Percentiles rank a stretch among this genome's conserved stretches.
These are phyloP conservation scores for Fonsecaea monophora DNA, from an alignment of 2,329 filamentous ascomycete genomes.

Conservation along the genomic window DNA sequence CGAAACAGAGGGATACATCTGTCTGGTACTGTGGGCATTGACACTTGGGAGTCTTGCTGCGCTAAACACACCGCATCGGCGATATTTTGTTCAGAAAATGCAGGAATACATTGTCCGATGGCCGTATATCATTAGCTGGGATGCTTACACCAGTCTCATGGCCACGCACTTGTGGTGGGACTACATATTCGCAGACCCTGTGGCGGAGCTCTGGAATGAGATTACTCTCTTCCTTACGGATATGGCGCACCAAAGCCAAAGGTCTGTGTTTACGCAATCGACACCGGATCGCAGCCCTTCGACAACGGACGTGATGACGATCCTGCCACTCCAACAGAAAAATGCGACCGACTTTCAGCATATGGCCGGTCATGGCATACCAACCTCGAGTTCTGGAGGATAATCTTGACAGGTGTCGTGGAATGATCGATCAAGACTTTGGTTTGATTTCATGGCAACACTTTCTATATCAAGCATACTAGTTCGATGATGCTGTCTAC, in stretches of 20 bases:
- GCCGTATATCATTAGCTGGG: constrained; percentile 12
- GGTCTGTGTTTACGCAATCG: neutral
- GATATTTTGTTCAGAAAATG: constrained; percentile 22
- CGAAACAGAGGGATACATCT: constrained; percentile 4
- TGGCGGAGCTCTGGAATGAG: constrained; percentile 20
- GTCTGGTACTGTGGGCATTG: constrained; percentile 24
- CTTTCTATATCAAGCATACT: constrained; percentile 3
- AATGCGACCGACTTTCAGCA: neutral
- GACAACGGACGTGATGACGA: neutral
- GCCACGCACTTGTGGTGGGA: constrained; percentile 29
- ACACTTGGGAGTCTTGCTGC: constrained; percentile 23
- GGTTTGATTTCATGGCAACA: neutral
- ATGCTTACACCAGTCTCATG: constrained; percentile 22
- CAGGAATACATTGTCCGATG: constrained; percentile 12
- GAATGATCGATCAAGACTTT: neutral
- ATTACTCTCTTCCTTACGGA: neutral
- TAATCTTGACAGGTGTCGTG: neutral
- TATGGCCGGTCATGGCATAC: neutral
- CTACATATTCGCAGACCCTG: constrained; percentile 23
- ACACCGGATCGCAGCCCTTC: neutral
- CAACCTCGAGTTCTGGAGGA: constrained; percentile 3
- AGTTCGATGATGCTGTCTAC: constrained; percentile 23
- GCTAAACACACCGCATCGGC: constrained; percentile 10
- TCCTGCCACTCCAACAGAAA: neutral
- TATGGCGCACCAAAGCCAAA: neutral